Evolutionary conservation across 352 stramenopile genomes (phyloP), one percentile per base, ranked within the genome.

Genomic region (Phytopythium litorale): DNA sequence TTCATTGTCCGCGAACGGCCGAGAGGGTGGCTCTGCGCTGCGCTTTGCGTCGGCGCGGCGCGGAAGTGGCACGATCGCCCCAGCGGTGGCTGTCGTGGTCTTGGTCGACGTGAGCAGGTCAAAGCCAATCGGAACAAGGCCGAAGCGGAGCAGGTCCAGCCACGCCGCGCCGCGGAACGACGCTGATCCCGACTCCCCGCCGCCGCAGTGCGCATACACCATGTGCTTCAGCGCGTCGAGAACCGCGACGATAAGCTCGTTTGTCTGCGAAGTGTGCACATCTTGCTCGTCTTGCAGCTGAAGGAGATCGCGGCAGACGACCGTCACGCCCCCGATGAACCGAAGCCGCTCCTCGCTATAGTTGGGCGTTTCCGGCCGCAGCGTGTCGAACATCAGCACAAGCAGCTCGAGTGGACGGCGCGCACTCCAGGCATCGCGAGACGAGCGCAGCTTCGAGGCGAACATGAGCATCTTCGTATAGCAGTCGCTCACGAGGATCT

Each of bases 391-490:
- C 64, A 91, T 76, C 35, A 78, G 65, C n/a, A 77, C 56, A 5
- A 91, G 64, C 18, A 91, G 65, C 52, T 88, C 73, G 19, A 87
- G 62, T 0, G 80, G 71, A 0, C 76, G 68, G 3, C 69, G 73
- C 0, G 57, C 46, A 9, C 65, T 42, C 77, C 78, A 88, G 6
- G 60, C 67, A 45, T 76, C 64, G 25, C 71, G 59, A 15, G 56
- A 45, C 28, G 66, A 60, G 38, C 66, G 58, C 8, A 64, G 54
- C 43, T 80, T 72, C 42, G 89, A 74, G 0, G 80, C 80, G 23
- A 89, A 89, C 65, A 88, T 70, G 19, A 89, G 71, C 61, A 77
- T 76, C 63, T 82, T 84, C 23, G 76, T 85, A 57, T 84, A 91
- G 50, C 75, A 79, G 56, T 88, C 78, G 59, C 72, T 85, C 23